phyloP scores from a whole-genome alignment of 495 filamentous ascomycete species.

The Neurospora sp. region DNA sequence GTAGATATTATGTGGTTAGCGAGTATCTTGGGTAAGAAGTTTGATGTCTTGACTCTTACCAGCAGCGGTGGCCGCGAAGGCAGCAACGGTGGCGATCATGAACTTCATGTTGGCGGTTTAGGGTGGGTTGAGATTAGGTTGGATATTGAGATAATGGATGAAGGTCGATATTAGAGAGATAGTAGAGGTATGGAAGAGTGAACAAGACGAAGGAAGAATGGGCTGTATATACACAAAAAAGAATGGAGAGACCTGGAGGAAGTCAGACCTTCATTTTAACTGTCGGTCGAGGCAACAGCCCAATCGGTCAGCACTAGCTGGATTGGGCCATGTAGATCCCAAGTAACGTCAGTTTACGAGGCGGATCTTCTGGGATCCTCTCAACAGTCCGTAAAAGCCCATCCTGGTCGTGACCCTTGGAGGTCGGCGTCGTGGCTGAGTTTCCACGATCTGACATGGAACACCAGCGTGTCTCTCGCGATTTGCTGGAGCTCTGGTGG shows the following conservation, averaged over 20 bases:
- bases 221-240: neutral
- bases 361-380: neutral
- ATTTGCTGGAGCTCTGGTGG: neutral
- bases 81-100: slow-evolving; percentile 3
- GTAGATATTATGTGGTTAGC: neutral
- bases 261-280: neutral
- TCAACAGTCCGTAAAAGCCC: neutral
- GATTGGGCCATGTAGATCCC: neutral
- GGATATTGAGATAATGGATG: neutral
- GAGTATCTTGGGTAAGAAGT: neutral
- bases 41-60: neutral
- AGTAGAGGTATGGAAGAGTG: neutral
- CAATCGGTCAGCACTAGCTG: neutral
- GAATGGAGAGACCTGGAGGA: neutral
- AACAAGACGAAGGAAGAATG: neutral
- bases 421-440: neutral
- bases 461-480: neutral
- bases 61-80: slow-evolving; percentile 6
- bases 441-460: neutral
- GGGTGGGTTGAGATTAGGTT: neutral
- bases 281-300: neutral
- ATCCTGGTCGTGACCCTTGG: neutral
- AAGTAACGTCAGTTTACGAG: neutral
- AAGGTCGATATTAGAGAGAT: neutral
- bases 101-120: slow-evolving; percentile 7